phyloP scores from a whole-genome alignment of 164 flowering plant genomes.

The grape (Vitis vinifera) region DNA sequence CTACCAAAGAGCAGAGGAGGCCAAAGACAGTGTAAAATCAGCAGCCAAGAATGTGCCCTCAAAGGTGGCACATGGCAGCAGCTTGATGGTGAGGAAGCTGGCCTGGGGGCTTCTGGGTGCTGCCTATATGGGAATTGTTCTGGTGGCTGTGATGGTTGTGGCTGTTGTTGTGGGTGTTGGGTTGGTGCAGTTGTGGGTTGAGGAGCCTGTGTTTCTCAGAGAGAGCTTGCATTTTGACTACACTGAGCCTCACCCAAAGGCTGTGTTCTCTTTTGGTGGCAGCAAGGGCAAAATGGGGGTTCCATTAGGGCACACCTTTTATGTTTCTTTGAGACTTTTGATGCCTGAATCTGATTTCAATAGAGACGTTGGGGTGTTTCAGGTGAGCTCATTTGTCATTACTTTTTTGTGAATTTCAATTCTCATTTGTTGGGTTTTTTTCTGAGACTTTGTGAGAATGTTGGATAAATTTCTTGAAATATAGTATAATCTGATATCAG shows the following conservation, averaged over 20 bases:
- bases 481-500: too few relatives aligned
- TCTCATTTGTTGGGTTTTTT: background rate
- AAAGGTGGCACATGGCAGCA: slow-evolving; percentile 24
- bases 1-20: slow-evolving; percentile 27
- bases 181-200: slow-evolving; percentile 54
- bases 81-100: slow-evolving; percentile 31
- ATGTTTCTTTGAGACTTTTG: slow-evolving; percentile 54
- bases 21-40: slow-evolving; percentile 15
- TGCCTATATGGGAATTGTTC: slow-evolving; percentile 35
- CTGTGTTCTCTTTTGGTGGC: slow-evolving; percentile 31
- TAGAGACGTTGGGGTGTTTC: slow-evolving; percentile 67
- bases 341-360: slow-evolving; percentile 88
- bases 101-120: slow-evolving; percentile 55
- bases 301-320: slow-evolving; percentile 65
- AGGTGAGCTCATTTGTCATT: slow-evolving; percentile 37
- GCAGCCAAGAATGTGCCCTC: slow-evolving; percentile 25
- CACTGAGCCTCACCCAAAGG: slow-evolving; percentile 52
- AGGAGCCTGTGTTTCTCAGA: slow-evolving; percentile 57
- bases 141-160: slow-evolving; percentile 36
- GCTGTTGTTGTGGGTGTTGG: slow-evolving; percentile 53
- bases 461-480: too few relatives aligned
- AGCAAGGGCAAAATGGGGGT: slow-evolving; percentile 25
- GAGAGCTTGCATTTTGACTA: slow-evolving; percentile 67
- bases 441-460: background rate
- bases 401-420: background rate